phyloP scores from a whole-genome alignment of 495 filamentous ascomycete genomes.

The Glarea lozoyensis region DNA sequence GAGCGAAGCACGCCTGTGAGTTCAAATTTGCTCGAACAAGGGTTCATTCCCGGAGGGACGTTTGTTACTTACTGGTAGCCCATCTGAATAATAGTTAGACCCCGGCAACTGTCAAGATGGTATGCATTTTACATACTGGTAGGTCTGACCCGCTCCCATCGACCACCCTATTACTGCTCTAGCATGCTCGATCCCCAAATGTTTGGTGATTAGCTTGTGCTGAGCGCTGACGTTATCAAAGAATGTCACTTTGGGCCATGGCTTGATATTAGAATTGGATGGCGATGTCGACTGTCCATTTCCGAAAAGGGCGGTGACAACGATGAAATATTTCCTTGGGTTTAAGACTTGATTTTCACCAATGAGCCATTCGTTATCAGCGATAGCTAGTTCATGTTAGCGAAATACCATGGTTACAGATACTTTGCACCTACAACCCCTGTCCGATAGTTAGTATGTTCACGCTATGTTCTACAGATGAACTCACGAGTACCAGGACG shows the following conservation, averaged over 20 bases:
- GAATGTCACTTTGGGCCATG: conserved; percentile 54
- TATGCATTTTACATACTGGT: conserved; percentile 67
- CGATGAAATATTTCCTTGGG: conserved; percentile 57
- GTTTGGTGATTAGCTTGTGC: conserved; percentile 53
- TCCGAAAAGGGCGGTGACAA: conserved; percentile 62
- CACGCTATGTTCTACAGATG: too few species aligned
- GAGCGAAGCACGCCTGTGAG: too few species aligned
- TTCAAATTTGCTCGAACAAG: too few species aligned
- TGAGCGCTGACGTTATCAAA: conserved; percentile 66
- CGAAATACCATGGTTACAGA: too few species aligned
- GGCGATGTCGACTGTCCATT: conserved; percentile 66
- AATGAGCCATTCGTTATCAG: conserved; percentile 59
- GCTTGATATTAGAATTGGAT: conserved; percentile 42
- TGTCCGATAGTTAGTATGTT: not conserved
- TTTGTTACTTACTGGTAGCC: too few species aligned
- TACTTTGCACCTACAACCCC: too few species aligned
- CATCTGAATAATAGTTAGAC: too few species aligned
- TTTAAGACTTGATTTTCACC: conserved; percentile 52
- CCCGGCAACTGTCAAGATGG: too few species aligned
- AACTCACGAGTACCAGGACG: conserved; percentile 52
- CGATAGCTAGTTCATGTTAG: conserved; percentile 27
- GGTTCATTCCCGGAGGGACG: too few species aligned
- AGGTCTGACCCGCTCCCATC: conserved; percentile 62
- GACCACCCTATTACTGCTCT: conserved; percentile 60
- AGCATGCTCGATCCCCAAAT: conserved; percentile 52